Base-by-base conservation (phyloP, 1,139 yeast genomes). In the Pichia sp. region DNA sequence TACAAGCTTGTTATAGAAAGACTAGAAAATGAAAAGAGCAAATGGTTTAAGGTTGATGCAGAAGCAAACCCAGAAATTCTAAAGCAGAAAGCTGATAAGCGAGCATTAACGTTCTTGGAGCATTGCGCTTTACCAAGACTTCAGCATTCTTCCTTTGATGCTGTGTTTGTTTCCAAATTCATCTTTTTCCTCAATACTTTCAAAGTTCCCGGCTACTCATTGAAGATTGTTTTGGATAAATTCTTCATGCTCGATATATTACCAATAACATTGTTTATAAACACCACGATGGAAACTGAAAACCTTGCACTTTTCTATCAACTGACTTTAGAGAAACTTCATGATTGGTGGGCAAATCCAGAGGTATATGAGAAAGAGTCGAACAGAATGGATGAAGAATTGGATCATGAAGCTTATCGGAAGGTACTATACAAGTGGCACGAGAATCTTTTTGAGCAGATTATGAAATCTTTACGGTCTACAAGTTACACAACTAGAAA, bases 91-190 rank as follows among this genome's bases (percentile, higher is more conserved):
- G 10, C 29, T 8, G 32, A 54, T 7, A 51, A 53, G 53, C 70
- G 46, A 32, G 51, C 23, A 61, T 73, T 13, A 16, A n/a, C 38
- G 6, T 51, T 52, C 16, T 66, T 89, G 40, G 85, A 86, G 57
- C 71, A 72, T 53, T 89, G 97, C 69, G 64, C 89, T 5, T 70
- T 90, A 19, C 97, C 97, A 15, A 76, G 97, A 62, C 78, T 85
- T 3, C 69, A 86, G 3, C 90, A 86, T 61, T 88, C 97, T 0
- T 85, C 96, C 0, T 80, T 85, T 59, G 99, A 92, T 72, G 97
- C 98, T 0, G 77, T 87, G 1, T 90, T 73, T 66, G 72, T 84
- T 46, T 82, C 90, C 0, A 74, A 78, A 55, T 89, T 90, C 65
- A 62, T 89, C 3, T 78, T 81, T 58, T 71, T 70, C 49, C 62